A percentile compares a stretch with the other conserved stretches of the same genome.
Conservation (phyloP, 345 rosid species). For the Erysimum cheiranthoides region DNA sequence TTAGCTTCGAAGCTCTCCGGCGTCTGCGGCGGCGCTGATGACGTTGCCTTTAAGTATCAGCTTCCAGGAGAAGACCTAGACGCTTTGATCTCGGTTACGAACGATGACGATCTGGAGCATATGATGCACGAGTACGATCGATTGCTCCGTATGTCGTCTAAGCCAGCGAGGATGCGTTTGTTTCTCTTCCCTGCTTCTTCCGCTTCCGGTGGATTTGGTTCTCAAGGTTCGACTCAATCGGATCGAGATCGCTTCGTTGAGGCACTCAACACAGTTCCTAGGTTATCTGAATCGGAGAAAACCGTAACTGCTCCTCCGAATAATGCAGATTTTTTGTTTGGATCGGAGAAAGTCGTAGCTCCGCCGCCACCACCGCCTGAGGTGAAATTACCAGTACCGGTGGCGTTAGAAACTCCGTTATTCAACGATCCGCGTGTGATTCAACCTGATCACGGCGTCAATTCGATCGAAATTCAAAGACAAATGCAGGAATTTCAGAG, state of each 20-base stretch:
- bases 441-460: constrained; percentile 53
- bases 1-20: constrained; percentile 67
- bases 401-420: constrained; percentile 21
- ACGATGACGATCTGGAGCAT: constrained; percentile 93
- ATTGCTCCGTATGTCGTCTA: constrained; percentile 63
- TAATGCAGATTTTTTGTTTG: constrained; percentile 80
- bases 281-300: constrained; percentile 44
- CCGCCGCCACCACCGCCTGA: constrained; percentile 47
- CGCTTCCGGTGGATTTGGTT: constrained; percentile 49
- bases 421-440: constrained; percentile 44
- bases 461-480: constrained; percentile 57
- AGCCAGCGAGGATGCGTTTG: constrained; percentile 87
- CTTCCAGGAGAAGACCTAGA: constrained; percentile 95
- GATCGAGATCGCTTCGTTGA: constrained; percentile 85
- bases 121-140: constrained; percentile 98
- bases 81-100: constrained; percentile 90
- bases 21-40: constrained; percentile 58
- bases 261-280: constrained; percentile 59
- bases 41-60: constrained; percentile 84
- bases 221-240: constrained; percentile 60
- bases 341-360: constrained; percentile 62
- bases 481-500: constrained; percentile 76
- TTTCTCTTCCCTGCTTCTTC: constrained; percentile 64
- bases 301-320: constrained; percentile 42
- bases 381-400: constrained; percentile 43